A percentile compares a stretch with the other conserved stretches of the same genome.
Evolutionary conservation across 768 basidiomycete genomes (phyloP).

Genomic region (Termitomyces sp.): DNA sequence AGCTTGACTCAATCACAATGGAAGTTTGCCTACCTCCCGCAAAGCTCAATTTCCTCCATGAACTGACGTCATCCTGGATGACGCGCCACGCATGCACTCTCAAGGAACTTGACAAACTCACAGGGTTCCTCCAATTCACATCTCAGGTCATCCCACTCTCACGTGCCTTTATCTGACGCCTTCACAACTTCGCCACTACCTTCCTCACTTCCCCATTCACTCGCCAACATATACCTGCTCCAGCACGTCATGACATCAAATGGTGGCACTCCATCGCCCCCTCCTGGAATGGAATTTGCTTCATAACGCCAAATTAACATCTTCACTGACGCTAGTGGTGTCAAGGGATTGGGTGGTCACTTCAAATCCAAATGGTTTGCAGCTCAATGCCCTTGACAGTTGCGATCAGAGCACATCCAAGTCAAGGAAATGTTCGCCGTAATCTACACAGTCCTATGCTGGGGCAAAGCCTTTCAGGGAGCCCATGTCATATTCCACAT

Average conservation of each 20-base stretch:
- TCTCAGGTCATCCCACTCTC: not conserved
- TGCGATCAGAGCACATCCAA: not conserved
- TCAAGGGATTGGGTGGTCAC: not conserved
- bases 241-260: too few relatives aligned
- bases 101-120: not conserved
- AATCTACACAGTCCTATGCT: not conserved
- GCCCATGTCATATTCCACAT: not conserved
- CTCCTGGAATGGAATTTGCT: not conserved
- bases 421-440: not conserved
- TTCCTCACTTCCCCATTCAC: too few relatives aligned
- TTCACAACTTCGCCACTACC: too few relatives aligned
- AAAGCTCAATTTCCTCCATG: not conserved
- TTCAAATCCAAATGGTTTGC: not conserved
- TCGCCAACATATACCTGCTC: too few relatives aligned
- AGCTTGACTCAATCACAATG: not conserved
- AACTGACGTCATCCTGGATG: fast-evolving
- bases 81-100: too few relatives aligned
- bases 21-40: not conserved
- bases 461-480: not conserved
- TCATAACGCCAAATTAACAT: too few relatives aligned
- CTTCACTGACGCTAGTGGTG: not conserved
- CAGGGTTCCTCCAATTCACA: not conserved
- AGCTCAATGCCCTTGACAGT: too few relatives aligned
- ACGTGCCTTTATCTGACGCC: too few relatives aligned
- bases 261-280: not conserved